Conservation (phyloP, 768 basidiomycete genomes). For the Mycena alexandri region DNA sequence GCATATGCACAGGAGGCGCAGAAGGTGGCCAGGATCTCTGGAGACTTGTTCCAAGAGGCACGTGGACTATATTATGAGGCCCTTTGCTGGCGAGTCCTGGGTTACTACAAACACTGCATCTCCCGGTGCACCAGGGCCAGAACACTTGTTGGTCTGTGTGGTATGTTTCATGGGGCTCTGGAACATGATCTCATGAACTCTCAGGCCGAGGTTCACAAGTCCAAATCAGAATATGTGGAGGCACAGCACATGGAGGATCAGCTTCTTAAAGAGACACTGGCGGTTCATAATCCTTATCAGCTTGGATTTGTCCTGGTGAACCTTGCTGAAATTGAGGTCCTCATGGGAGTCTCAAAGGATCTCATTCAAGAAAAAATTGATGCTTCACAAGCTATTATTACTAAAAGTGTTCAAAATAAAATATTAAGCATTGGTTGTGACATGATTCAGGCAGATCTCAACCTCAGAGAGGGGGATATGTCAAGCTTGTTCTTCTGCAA, state of each 20-base stretch:
- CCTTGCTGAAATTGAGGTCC: not conserved
- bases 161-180: not conserved
- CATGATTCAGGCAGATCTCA: not conserved
- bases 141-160: not conserved
- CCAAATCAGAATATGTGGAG: not conserved
- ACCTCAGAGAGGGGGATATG: not conserved
- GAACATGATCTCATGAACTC: not conserved
- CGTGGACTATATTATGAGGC: not conserved
- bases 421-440: not conserved
- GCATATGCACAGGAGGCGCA: not conserved
- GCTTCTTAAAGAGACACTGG: not conserved
- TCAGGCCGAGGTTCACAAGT: not conserved
- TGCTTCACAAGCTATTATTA: not conserved
- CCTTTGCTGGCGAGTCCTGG: not conserved
- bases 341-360: not conserved
- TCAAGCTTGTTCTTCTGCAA: too few relatives aligned
- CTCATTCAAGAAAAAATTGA: not conserved
- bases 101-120: not conserved
- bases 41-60: not conserved
- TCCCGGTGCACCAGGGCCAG: not conserved
- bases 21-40: not conserved
- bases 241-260: not conserved
- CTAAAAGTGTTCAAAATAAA: too few relatives aligned
- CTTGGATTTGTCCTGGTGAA: not conserved
- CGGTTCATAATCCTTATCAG: not conserved